Base-by-base conservation (phyloP, 2,329 filamentous ascomycete genomes). In the Ramularia collo-cygni region DNA sequence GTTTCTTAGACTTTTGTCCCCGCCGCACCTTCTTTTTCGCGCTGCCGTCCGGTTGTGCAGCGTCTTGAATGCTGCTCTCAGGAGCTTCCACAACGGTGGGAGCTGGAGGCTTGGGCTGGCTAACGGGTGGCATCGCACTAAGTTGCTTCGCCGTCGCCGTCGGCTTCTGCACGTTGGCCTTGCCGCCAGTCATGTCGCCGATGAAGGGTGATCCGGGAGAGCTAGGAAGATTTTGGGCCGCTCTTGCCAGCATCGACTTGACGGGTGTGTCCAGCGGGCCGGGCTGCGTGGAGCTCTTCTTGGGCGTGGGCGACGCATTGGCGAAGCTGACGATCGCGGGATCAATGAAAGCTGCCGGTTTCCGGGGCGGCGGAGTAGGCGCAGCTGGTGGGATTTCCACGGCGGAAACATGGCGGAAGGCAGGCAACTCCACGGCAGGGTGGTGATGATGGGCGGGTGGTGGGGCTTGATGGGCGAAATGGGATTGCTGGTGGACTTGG, bases 251-350 rank as follows among this genome's bases (percentile, higher is more conserved):
- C 35, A 60, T 51, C 10, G 64, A 59, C 48, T 68, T 69, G 40
- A 68, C 62, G 0, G 67, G 67, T 16, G 64, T 68, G 5, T 66
- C 62, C 13, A 66, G 62, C 12, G 51, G 42, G 19, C 50, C 21
- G 30, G 53, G 40, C 26, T 43, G 43, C 33, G 48, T 38, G 14
- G 46, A 46, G 3, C 53, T 41, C 37, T 49, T 50, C 21, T 50
- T 48, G 13, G 41, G 48, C 12, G 41, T 53, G 33, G 55, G 59
- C 36, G 53, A 62, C 44, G 47, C 26, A 13, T 54, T 69, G 14
- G 62, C 62, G 58, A 85, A 75, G 57, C 85, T 88, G 32, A 93
- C 60, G 40, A 93, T 93, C 3, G 86, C 86, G 8, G 86, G 86
- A 54, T 93, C 86, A n/a, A 81, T 73, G 55, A 92, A 87, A 0